A percentile compares a stretch with the other conserved stretches of the same genome.
Conservation (phyloP, 768 basidiomycete genomes). For the Phylloporus sp. region DNA sequence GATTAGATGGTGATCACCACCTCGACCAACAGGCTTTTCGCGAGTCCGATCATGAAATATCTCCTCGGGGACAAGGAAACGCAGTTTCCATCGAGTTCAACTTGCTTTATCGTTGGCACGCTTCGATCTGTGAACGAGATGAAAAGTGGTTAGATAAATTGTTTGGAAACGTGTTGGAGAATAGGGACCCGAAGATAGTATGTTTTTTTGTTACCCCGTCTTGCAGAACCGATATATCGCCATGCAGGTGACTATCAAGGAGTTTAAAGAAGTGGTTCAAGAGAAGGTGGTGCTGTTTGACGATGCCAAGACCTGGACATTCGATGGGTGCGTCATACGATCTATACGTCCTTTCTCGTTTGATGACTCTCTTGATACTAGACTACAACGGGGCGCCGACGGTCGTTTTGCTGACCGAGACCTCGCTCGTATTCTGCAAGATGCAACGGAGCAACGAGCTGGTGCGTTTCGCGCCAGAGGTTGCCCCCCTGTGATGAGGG, state of each 20-base stretch:
- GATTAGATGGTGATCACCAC: not conserved
- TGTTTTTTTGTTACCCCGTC: not conserved
- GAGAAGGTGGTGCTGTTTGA: slow-evolving; percentile 6
- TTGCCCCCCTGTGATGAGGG: slow-evolving; percentile 57
- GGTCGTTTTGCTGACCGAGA: slow-evolving; percentile 62
- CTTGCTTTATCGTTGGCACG: slow-evolving; percentile 57
- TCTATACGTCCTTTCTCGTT: not conserved
- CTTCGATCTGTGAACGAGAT: slow-evolving; percentile 52
- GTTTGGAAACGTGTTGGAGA: slow-evolving; percentile 43
- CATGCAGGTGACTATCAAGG: slow-evolving; percentile 15
- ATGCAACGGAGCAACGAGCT: slow-evolving; percentile 55
- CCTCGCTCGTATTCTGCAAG: slow-evolving; percentile 56
- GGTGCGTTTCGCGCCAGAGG: slow-evolving; percentile 67
- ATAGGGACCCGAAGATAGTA: slow-evolving; percentile 39
- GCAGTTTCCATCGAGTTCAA: slow-evolving; percentile 75
- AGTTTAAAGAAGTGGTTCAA: slow-evolving; percentile 17
- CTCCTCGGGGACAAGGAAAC: slow-evolving; percentile 68
- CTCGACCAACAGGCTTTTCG: slow-evolving; percentile 41
- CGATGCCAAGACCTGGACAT: slow-evolving; percentile 47
- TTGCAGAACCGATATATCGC: not conserved
- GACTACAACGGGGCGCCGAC: slow-evolving; percentile 44
- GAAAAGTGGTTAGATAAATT: slow-evolving; percentile 46
- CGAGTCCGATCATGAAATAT: slow-evolving; percentile 44
- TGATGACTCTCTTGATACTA: slow-evolving; percentile 17
- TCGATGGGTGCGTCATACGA: slow-evolving; percentile 37